Evolutionary conservation across 2,329 filamentous ascomycete genomes (phyloP).

Genomic region (Neocatenulostroma microsporum): DNA sequence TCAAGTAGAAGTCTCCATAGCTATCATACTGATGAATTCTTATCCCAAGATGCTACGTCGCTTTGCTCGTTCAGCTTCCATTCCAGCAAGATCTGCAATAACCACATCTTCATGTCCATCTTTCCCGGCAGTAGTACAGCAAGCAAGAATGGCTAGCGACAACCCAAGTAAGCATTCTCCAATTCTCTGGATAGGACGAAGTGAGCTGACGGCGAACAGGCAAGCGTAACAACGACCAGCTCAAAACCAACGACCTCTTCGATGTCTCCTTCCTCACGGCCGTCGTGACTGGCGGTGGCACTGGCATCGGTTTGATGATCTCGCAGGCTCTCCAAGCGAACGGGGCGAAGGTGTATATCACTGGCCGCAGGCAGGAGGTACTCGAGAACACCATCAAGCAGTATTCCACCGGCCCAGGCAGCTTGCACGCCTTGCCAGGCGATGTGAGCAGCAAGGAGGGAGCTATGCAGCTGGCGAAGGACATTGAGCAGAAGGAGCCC

Average conservation of each 20-base stretch:
- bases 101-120: background rate
- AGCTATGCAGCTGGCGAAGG: conserved; percentile 34
- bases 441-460: conserved; percentile 48
- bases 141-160: conserved; percentile 16
- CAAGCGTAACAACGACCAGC: conserved; percentile 32
- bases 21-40: too few relatives aligned
- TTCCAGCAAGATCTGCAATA: background rate
- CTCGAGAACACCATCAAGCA: conserved; percentile 39
- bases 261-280: conserved; percentile 41
- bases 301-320: conserved; percentile 36
- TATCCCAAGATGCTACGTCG: conserved; percentile 15
- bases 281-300: conserved; percentile 40
- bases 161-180: conserved; percentile 2
- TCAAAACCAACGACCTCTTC: conserved; percentile 38
- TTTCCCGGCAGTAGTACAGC: conserved; percentile 10
- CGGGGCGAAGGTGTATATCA: conserved; percentile 41
- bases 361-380: conserved; percentile 39
- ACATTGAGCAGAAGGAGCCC: conserved; percentile 39
- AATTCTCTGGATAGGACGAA: background rate
- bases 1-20: too few relatives aligned
- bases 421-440: conserved; percentile 31
- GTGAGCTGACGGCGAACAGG: conserved; percentile 13
- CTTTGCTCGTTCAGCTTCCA: conserved; percentile 11
- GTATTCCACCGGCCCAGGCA: conserved; percentile 40
- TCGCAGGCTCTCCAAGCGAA: conserved; percentile 30